A percentile compares a stretch with the other conserved stretches of the same genome.
These are phyloP conservation scores for Mortierella sp. DNA, from an alignment of 371 early-diverging fungal genomes.

Conservation along the genomic window DNA sequence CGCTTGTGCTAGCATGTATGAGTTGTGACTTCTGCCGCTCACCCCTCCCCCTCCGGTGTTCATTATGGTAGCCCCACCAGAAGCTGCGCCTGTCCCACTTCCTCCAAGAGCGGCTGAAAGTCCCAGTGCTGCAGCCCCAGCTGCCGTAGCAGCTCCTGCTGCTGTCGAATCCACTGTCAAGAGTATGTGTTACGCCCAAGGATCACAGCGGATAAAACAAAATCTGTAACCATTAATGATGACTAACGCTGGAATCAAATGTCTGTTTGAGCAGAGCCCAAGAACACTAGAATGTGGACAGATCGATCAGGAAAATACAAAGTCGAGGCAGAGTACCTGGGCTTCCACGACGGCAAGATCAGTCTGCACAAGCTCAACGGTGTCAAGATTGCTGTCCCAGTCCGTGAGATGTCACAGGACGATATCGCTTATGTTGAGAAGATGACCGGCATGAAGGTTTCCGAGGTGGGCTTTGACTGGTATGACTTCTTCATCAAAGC, in stretches of 20 bases:
- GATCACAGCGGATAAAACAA: too few species aligned
- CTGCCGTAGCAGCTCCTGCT: constrained; percentile 10
- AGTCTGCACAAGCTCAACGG: constrained; percentile 94
- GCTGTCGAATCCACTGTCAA: constrained; percentile 14
- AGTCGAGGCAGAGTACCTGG: constrained; percentile 90
- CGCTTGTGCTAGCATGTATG: neutral
- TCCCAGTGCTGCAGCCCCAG: constrained; percentile 5
- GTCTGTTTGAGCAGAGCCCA: constrained; percentile 56
- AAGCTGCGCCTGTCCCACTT: constrained; percentile 8
- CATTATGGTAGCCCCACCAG: constrained; percentile 12
- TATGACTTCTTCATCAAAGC: constrained; percentile 86
- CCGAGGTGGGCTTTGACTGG: constrained; percentile 86
- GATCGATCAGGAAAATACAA: constrained; percentile 93
- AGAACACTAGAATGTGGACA: constrained; percentile 89
- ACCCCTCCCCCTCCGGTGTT: neutral
- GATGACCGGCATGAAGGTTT: constrained; percentile 63
- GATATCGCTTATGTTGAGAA: constrained; percentile 80
- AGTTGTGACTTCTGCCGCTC: neutral
- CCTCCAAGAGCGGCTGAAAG: constrained; percentile 12
- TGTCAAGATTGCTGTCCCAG: constrained; percentile 92
- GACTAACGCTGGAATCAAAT: neutral
- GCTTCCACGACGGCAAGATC: constrained; percentile 82
- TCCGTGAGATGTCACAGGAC: constrained; percentile 84
- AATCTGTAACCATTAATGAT: neutral
- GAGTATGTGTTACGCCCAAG: constrained; percentile 24